Evolutionary conservation across 2,329 filamentous ascomycete species (phyloP), one percentile per base, ranked within the genome.

Genomic region (Fusarium buharicum): DNA sequence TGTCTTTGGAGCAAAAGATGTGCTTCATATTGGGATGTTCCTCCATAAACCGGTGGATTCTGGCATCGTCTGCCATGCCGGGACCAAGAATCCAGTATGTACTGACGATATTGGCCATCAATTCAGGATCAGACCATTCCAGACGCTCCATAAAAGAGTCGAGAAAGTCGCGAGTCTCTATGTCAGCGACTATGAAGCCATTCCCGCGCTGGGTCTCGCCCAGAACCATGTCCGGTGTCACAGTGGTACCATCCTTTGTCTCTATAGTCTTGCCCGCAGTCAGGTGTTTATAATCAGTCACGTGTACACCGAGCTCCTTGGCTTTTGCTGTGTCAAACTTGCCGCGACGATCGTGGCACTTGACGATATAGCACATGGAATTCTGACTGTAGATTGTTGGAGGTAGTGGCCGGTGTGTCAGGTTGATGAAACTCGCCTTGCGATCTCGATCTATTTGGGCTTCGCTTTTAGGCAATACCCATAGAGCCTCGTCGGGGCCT

Each of bases 221-320:
- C 47, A 99, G 72, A 1, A 98, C 93, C 89, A 96, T 95, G 0
- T 95, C 90, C 1, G 94, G 90, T 0, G 89, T 95, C 27, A 99
- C 85, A 0, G 83, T 84, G 7, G 80, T 81, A 5, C 92, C 93
- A 67, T 89, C 84, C 13, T 81, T 78, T 20, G 86, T 87, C 49
- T 79, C 77, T 2, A 95, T 87, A 43, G 75, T 87, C 60, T 88
- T 64, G 3, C 93, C 92, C 2, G 70, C 73, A 0, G 88, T 81
- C 38, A 99, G 80, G 12, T 74, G 69, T 31, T 80, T 80, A 74
- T 83, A 96, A 44, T 88, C 78, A 0, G 66, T 73, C 48, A 79
- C 82, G 17, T 78, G 76, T 1, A 98, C 84, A 1, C 89, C 89
- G 3, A 93, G 77, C 24, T 78, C 80, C 59, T 78, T 81, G 0